A percentile compares a stretch with the other conserved stretches of the same genome.
phyloP scores from a whole-genome alignment of 768 basidiomycete species.

The Lenzites betulinus region DNA sequence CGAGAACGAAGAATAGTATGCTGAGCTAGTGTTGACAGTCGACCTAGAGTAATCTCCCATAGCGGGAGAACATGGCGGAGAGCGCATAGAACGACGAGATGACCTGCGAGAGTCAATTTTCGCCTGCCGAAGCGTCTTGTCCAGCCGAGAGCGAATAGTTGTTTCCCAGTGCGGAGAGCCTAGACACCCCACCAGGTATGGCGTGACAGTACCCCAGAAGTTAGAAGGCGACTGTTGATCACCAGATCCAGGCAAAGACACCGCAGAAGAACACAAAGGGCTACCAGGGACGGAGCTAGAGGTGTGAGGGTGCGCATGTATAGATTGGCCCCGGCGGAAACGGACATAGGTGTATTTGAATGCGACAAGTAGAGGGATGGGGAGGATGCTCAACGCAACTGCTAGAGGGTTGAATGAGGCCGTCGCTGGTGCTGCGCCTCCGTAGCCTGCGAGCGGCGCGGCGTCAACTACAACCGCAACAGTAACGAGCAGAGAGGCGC shows the following conservation, averaged over 20 bases:
- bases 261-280: not conserved
- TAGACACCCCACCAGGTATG: conserved; percentile 29
- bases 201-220: not conserved
- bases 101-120: conserved; percentile 1
- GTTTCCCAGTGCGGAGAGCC: conserved; percentile 33
- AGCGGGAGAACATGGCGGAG: conserved; percentile 8
- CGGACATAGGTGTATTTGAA: conserved; percentile 27
- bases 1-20: conserved; percentile 13
- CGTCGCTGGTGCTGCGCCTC: not conserved
- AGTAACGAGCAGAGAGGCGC: not conserved
- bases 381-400: conserved; percentile 21
- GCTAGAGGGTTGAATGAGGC: conserved; percentile 3
- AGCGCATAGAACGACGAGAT: not conserved
- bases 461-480: not conserved
- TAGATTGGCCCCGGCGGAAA: conserved; percentile 25
- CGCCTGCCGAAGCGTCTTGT: conserved; percentile 10
- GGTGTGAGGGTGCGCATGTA: conserved; percentile 16
- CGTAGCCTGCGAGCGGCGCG: not conserved
- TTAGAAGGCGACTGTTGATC: not conserved
- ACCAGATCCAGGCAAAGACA: not conserved
- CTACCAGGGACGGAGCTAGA: not conserved
- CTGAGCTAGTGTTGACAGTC: conserved; percentile 11
- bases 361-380: conserved; percentile 23
- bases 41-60: conserved; percentile 8
- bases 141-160: conserved; percentile 19